Base-by-base conservation (phyloP, 108 stramenopile species). In the Cylindrotheca closterium region DNA sequence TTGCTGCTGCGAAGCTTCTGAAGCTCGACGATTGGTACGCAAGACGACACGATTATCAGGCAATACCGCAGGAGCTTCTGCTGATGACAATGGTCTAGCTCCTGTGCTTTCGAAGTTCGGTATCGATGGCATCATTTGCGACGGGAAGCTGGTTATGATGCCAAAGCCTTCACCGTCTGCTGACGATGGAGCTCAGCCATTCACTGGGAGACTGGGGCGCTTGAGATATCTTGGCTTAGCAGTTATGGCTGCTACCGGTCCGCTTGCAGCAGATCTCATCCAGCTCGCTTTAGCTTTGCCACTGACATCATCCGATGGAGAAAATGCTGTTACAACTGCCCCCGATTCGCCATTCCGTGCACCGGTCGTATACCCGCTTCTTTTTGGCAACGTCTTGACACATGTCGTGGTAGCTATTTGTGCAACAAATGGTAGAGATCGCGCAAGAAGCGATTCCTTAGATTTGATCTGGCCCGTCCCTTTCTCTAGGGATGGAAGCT, bases 251-350 rank as follows among this genome's bases (percentile, higher is more conserved):
- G 87, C 89, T 15, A 64, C 87, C 26, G 87, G 92, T 27, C 81
- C 92, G 21, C 79, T 93, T 18, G 80, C 89, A 10, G 77, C 61
- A 22, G 92, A 93, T 68, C 70, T 91, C 8, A 64, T 84, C n/a
- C 92, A 93, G 49, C 73, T 93, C 30, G 87, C 77, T 47, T 74
- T 93, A 7, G 63, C 79, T 12, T 93, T 93, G 67, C 92, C 92
- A 19, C 49, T 71, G 25, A n/a, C n/a, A n/a, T 66, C 65, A 26
- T 18, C 46, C 19, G 31, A 28, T n/a, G 27, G 24, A 0, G 48
- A 55, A 19, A 58, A 48, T 60, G 55, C 54, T 60, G 73, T 34
- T 60, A 46, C 49, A 19, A 32, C 47, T 45, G 26, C 57, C 5
- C 28, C 47, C 15, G 51, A 72, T 25, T 30, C 63, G 21, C 64